These are phyloP conservation scores for Talaromyces liani DNA, from an alignment of 495 filamentous ascomycete species.

Conservation along the genomic window DNA sequence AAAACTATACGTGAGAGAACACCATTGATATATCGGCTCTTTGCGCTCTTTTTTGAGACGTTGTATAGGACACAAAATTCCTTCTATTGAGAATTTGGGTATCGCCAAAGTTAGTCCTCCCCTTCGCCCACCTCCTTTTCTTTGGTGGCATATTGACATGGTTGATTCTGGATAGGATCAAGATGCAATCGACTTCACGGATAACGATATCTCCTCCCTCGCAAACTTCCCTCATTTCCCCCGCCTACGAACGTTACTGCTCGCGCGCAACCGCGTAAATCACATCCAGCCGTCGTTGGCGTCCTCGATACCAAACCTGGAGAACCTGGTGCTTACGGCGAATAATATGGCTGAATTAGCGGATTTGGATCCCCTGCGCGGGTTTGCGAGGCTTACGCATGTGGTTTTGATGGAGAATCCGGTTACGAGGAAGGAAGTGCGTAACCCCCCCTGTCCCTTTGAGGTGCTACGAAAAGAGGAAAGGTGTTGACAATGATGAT, in stretches of 20 bases:
- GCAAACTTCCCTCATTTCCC: constrained; percentile 93
- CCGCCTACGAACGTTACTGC: constrained; percentile 74
- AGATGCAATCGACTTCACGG: constrained; percentile 95
- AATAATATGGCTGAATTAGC: constrained; percentile 74
- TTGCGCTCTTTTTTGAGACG: constrained; percentile 37
- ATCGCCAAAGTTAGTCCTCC: constrained; percentile 68
- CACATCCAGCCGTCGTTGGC: constrained; percentile 70
- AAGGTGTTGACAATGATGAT: too few relatives aligned
- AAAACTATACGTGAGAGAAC: constrained; percentile 48
- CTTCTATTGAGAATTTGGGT: constrained; percentile 95
- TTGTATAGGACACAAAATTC: constrained; percentile 91
- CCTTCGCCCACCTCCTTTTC: not conserved
- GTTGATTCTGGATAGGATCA: constrained; percentile 47
- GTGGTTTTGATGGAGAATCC: constrained; percentile 80
- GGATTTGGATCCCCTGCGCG: constrained; percentile 78
- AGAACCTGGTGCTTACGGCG: constrained; percentile 66
- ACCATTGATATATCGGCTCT: constrained; percentile 66
- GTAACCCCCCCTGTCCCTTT: too few relatives aligned
- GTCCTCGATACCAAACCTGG: constrained; percentile 67
- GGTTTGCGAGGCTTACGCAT: constrained; percentile 64
- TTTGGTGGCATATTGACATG: not conserved
- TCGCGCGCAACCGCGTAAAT: constrained; percentile 81
- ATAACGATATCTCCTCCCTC: constrained; percentile 88
- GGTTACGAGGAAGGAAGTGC: constrained; percentile 83
- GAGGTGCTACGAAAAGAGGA: too few relatives aligned